phyloP scores from a whole-genome alignment of 257 asterid genomes.

The Ballota nigra region DNA sequence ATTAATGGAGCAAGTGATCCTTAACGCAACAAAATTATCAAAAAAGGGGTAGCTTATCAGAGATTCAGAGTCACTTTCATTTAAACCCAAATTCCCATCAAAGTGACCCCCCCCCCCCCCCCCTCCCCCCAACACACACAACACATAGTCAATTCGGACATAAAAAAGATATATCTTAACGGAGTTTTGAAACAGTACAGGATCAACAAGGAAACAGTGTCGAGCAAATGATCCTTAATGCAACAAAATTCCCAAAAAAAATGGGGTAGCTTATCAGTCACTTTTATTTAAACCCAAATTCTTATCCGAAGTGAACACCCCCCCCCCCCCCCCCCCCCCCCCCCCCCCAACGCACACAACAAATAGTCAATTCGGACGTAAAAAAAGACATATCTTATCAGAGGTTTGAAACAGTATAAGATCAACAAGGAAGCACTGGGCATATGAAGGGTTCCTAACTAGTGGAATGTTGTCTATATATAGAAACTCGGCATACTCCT shows the following conservation, averaged over 20 bases:
- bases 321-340: too few species aligned
- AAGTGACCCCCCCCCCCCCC: too few species aligned
- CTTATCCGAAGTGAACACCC: neutral
- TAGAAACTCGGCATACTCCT: constrained; percentile 45
- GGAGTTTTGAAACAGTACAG: neutral
- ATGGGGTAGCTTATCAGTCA: too few species aligned
- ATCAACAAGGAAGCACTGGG: neutral
- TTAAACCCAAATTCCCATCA: too few species aligned
- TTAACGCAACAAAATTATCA: neutral
- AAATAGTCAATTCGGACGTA: neutral
- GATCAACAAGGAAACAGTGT: too few species aligned
- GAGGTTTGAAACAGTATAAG: neutral
- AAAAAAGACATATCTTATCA: neutral
- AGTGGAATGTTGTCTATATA: too few species aligned
- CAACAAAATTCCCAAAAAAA: neutral
- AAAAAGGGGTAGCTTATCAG: too few species aligned
- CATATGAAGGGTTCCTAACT: neutral
- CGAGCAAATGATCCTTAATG: neutral
- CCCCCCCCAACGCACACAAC: too few species aligned
- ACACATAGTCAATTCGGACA: neutral
- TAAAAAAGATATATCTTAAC: neutral
- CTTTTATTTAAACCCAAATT: too few species aligned
- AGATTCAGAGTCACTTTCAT: too few species aligned
- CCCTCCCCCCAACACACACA: too few species aligned
- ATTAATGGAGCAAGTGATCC: constrained; percentile 19